Conservation (phyloP, 768 basidiomycete species). For the Pisolithus marmoratus region DNA sequence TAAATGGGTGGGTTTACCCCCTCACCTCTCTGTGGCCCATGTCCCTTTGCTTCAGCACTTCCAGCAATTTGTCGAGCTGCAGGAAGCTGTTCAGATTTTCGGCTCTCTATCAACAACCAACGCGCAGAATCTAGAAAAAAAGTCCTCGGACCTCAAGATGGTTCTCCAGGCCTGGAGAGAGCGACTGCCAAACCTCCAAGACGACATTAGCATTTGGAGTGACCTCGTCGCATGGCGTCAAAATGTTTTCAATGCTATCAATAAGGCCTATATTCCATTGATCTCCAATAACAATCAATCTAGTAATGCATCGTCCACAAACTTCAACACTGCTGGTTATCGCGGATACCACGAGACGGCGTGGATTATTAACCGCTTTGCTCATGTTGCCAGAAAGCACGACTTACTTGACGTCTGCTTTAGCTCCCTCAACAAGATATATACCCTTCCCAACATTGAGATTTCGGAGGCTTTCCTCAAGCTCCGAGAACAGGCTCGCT, state of each 20-base stretch:
- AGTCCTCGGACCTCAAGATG: slow-evolving; percentile 92
- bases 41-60: slow-evolving; percentile 94
- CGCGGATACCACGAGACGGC: slow-evolving; percentile 98
- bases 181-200: slow-evolving; percentile 89
- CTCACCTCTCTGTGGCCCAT: slow-evolving; percentile 85
- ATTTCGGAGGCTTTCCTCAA: slow-evolving; percentile 99
- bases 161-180: slow-evolving; percentile 97
- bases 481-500: slow-evolving; percentile 95
- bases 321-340: slow-evolving; percentile 81
- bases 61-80: slow-evolving; percentile 97
- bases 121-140: slow-evolving; percentile 86
- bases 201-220: slow-evolving; percentile 98
- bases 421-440: slow-evolving; percentile 92
- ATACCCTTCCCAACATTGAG: slow-evolving; percentile 98
- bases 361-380: slow-evolving; percentile 99
- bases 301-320: slow-evolving; percentile 45
- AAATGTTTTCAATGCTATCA: slow-evolving; percentile 96
- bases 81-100: slow-evolving; percentile 94
- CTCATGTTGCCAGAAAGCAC: slow-evolving; percentile 96
- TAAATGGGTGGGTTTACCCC: slow-evolving; percentile 91
- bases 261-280: slow-evolving; percentile 91
- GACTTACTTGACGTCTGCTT: slow-evolving; percentile 95
- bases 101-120: slow-evolving; percentile 83
- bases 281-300: slow-evolving; percentile 56
- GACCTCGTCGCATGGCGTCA: slow-evolving; percentile 99